Evolutionary conservation across 192 early-diverging fungal species (phyloP), one percentile per base, ranked within the genome.

Genomic region (Glomus cerebriforme): DNA sequence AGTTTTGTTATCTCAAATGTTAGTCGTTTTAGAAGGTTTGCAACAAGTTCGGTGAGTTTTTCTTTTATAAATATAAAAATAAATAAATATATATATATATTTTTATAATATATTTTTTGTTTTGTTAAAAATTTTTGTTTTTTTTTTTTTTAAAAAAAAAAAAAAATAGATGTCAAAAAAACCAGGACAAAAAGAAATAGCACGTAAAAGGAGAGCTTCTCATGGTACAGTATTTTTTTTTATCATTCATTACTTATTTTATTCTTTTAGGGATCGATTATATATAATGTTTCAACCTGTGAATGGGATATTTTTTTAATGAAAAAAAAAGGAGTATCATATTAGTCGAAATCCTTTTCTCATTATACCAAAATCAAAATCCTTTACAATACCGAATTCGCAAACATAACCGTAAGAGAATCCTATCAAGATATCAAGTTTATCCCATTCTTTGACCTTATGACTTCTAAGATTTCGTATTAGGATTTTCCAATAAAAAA

Each of bases 171-270:
- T 69, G 24, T 62, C 24, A 35, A 59, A n/a, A 43, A 19, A 34
- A 27, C 29, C 47, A 27, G 37, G n/a, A 37, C 66, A 22, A 12
- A 19, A 31, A 29, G 15, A 72, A 27, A 59, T 6, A 43, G 8
- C 70, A 17, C 84, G 82, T 10, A 67, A 65, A 59, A 79, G 82
- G 80, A 74, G 84, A 82, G 84, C 79, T 12, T 85, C 84, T 26
- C 82, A 82, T 73, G 84, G 84, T 85, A 81, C 65, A 58, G 0
- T 34, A 64, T 29, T 17, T 45, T 15, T n/a, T 43, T 4, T 82
- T 29, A 24, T 10, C 5, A 32, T 27, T 31, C 13, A 43, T 29
- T 54, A 3, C 7, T 68, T 29, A 8, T 26, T 10, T 13, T 43
- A 12, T 10, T 43, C 39, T 43, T 43, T 43, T 43, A 12, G 39